phyloP scores from a whole-genome alignment of 148 eudicot genomes.

The Amaranthus cruentus region DNA sequence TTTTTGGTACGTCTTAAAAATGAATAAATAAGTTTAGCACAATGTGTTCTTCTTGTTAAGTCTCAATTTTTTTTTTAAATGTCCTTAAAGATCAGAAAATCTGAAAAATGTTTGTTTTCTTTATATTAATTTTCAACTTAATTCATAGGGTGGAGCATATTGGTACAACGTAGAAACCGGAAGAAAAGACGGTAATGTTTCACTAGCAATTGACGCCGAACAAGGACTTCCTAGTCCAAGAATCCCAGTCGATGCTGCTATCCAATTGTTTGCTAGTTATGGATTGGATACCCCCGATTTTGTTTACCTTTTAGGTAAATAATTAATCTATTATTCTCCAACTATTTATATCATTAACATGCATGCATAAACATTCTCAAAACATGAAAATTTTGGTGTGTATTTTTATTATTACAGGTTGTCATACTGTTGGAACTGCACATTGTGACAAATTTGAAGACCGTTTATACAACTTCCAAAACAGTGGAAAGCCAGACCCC shows the following conservation, averaged over 20 bases:
- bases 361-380: background rate
- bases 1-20: constrained; percentile 12
- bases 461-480: constrained; percentile 15
- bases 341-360: background rate
- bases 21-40: too few species aligned
- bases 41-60: too few species aligned
- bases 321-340: background rate
- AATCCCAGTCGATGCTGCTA: constrained; percentile 11
- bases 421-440: constrained; percentile 22
- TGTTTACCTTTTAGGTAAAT: constrained; percentile 26
- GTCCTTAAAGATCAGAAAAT: too few species aligned
- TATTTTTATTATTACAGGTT: background rate
- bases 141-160: constrained; percentile 21
- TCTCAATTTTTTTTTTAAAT: too few species aligned
- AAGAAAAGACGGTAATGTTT: constrained; percentile 20
- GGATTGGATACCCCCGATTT: constrained; percentile 16
- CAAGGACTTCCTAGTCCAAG: background rate
- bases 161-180: constrained; percentile 25
- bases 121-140: background rate
- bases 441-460: constrained; percentile 12
- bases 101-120: too few species aligned
- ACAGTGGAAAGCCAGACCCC: constrained; percentile 21
- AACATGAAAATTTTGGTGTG: too few species aligned
- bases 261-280: constrained; percentile 3
- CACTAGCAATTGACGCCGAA: constrained; percentile 17